A percentile compares a stretch with the other conserved stretches of the same genome.
Conservation (phyloP, 352 stramenopile genomes). For the Thalassiosira hispida region DNA sequence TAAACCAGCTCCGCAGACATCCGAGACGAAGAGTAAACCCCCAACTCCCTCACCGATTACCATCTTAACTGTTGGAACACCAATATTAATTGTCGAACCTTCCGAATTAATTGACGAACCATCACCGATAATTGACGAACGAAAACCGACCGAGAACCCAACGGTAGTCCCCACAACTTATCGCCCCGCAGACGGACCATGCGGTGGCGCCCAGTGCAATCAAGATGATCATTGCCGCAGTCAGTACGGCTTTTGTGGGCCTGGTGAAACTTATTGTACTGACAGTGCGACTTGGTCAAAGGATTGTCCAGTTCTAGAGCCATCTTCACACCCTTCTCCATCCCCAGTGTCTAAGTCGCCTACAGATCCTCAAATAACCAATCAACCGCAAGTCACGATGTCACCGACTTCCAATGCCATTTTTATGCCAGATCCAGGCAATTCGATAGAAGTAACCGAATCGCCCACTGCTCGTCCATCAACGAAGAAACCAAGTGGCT, state of each 20-base stretch:
- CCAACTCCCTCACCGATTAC: background rate
- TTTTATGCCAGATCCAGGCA: too few relatives aligned
- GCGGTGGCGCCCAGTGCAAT: constrained; percentile 35
- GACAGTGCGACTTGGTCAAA: constrained; percentile 46
- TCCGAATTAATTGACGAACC: too few relatives aligned
- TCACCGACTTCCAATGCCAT: constrained; percentile 11
- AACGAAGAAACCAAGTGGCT: constrained; percentile 12
- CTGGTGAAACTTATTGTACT: constrained; percentile 48
- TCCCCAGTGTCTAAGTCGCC: constrained; percentile 8
- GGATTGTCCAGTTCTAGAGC: constrained; percentile 40
- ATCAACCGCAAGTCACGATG: background rate
- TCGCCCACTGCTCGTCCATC: constrained; percentile 1
- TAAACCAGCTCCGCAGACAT: constrained; percentile 11
- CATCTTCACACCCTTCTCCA: constrained; percentile 5
- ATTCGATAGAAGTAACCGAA: constrained; percentile 1
- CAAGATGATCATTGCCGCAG: constrained; percentile 47
- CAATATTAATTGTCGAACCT: too few relatives aligned
- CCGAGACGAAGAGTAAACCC: background rate
- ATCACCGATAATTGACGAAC: too few relatives aligned
- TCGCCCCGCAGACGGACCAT: constrained; percentile 39
- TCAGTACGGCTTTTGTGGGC: constrained; percentile 56
- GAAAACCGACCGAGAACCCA: background rate
- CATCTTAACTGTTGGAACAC: too few relatives aligned
- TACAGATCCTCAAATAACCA: constrained; percentile 5
- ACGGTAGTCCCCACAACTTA: constrained; percentile 32